These are phyloP conservation scores for Drechmeria coniospora DNA, from an alignment of 2,329 filamentous ascomycete species.

Conservation along the genomic window DNA sequence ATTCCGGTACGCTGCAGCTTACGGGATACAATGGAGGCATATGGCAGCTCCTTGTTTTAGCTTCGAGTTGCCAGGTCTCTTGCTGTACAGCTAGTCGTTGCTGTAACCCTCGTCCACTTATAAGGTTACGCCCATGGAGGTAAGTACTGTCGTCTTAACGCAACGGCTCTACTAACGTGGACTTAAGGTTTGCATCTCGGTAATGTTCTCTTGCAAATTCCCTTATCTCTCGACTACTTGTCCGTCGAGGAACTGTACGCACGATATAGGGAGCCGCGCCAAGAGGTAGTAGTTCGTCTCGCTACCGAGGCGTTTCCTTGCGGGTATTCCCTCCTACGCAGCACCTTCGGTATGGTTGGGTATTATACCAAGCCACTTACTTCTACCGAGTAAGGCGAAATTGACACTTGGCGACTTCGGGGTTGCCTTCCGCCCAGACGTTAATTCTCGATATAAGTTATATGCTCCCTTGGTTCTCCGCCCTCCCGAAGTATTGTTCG, in stretches of 20 bases:
- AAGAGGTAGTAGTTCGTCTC: slow-evolving; percentile 7
- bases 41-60: slow-evolving; percentile 8
- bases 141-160: slow-evolving; percentile 2
- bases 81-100: slow-evolving; percentile 14
- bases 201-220: slow-evolving; percentile 16
- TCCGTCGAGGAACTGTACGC: slow-evolving; percentile 12
- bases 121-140: slow-evolving; percentile 17
- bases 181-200: slow-evolving; percentile 16
- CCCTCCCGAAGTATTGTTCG: slow-evolving; percentile 21
- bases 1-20: slow-evolving; percentile 12
- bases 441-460: slow-evolving; percentile 8
- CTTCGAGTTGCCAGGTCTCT: slow-evolving; percentile 13
- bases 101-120: slow-evolving; percentile 14
- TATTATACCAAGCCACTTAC: slow-evolving; percentile 12
- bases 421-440: slow-evolving; percentile 14
- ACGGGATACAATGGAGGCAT: slow-evolving; percentile 7
- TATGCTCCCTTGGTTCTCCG: slow-evolving; percentile 5
- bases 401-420: slow-evolving; percentile 19
- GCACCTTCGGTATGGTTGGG: slow-evolving; percentile 20
- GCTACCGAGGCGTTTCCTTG: slow-evolving; percentile 6
- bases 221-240: slow-evolving; percentile 8
- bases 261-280: slow-evolving; percentile 9
- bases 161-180: not conserved
- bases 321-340: slow-evolving; percentile 14
- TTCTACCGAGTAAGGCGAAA: slow-evolving; percentile 12